These are phyloP conservation scores for Ceratobasidium theobromae DNA, from an alignment of 1,284 basidiomycete genomes.

Conservation along the genomic window DNA sequence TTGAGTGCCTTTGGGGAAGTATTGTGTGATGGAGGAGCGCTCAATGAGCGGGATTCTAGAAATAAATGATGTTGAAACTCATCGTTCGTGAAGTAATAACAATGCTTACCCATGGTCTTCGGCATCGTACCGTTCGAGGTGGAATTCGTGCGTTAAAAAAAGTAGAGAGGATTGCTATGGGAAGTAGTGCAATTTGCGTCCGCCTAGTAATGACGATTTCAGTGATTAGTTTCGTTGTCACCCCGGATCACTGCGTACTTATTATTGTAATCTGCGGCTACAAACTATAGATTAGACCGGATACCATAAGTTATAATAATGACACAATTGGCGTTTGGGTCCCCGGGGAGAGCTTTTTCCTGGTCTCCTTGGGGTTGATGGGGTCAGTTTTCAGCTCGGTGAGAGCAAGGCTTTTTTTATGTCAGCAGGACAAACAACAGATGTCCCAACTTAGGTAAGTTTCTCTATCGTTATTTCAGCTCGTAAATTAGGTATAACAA, in stretches of 20 bases:
- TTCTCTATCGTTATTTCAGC: neutral
- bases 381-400: conserved; percentile 13
- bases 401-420: conserved; percentile 2
- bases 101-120: conserved; percentile 17
- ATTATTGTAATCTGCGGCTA: neutral
- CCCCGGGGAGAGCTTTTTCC: too few species aligned
- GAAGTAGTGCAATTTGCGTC: conserved; percentile 13
- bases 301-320: too few species aligned
- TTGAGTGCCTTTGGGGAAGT: conserved; percentile 10
- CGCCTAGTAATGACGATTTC: conserved; percentile 30
- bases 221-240: conserved; percentile 29
- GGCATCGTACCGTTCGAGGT: conserved; percentile 3
- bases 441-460: conserved; percentile 16
- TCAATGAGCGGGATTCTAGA: conserved; percentile 25
- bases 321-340: too few species aligned
- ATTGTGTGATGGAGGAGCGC: conserved; percentile 25
- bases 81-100: neutral
- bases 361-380: too few species aligned
- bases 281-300: too few species aligned
- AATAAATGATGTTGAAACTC: conserved; percentile 16
- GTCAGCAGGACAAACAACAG: neutral
- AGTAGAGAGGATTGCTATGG: neutral
- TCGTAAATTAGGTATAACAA: conserved; percentile 17
- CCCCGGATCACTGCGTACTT: conserved; percentile 13
- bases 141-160: neutral